Base-by-base conservation (phyloP, 192 early-diverging fungal species). In the Obelidium mucronatum region DNA sequence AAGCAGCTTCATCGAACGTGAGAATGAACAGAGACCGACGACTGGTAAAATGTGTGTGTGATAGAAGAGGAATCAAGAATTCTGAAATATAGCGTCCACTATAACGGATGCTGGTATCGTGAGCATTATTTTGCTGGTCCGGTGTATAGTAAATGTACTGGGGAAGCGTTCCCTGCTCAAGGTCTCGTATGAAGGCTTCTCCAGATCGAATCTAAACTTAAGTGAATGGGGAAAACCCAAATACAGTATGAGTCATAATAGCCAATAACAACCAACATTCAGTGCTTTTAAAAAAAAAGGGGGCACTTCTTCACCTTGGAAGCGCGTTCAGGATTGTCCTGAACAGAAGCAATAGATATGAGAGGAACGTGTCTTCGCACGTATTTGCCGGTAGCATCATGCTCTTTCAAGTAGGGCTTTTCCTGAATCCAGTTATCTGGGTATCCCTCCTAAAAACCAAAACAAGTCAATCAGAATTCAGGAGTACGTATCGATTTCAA, bases 91-190 rank as follows among this genome's bases (percentile, higher is more conserved):
- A 68, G 0, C 4, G 24, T 24, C 60, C 26, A 3, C 72, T 36
- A 51, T 36, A 60, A 22, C 26, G 33, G 62, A 73, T 53, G 30
- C 26, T 40, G 2, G 77, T 79, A 55, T 82, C 81, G 58, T 83
- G 79, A 24, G 62, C 81, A 68, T 79, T 80, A 73, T 85, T 77
- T 34, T 76, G 62, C 76, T 90, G 82, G 79, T 93, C 83, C 22
- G 91, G 91, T 28, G 81, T 88, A 60, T 86, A 90, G 75, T 84
- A 90, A 13, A 85, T 68, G 74, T 85, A 91, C 63, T 89, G 79
- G 28, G 89, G 88, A 17, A 88, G 76, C 5, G 75, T 79, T 31
- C 80, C 79, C n/a, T 78, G 82, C 2, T 81, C 75, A 64, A 90
- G 76, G 66, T 92, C 91, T 19, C 44, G 39, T 26, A 24, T 8